phyloP scores from a whole-genome alignment of 306 rosid genomes.

The Pachyrhizus erosus region DNA sequence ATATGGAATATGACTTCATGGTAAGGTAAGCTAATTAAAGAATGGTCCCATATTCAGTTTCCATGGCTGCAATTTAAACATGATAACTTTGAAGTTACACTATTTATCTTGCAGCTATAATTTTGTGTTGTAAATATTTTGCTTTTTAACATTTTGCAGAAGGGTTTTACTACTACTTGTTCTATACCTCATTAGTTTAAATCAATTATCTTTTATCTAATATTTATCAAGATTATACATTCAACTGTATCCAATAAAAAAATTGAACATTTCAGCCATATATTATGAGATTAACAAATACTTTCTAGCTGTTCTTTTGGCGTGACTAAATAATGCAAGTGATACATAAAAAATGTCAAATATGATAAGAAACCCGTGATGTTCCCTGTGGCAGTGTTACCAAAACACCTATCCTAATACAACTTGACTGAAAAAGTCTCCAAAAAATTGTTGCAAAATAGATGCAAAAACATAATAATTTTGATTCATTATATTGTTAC shows the following conservation, averaged over 20 bases:
- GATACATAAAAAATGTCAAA: constrained; percentile 11
- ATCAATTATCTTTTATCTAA: not conserved
- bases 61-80: constrained; percentile 2
- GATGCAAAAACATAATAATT: constrained; percentile 15
- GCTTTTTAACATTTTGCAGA: constrained; percentile 1
- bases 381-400: constrained; percentile 15
- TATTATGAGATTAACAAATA: constrained; percentile 25
- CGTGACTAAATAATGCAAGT: constrained; percentile 17
- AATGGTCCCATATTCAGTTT: constrained; percentile 16
- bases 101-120: constrained; percentile 32
- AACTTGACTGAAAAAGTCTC: constrained; percentile 33
- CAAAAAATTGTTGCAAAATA: constrained; percentile 19
- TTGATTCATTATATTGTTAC: constrained; percentile 50
- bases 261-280: not conserved
- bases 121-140: not conserved
- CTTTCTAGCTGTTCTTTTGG: not conserved
- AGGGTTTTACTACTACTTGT: constrained; percentile 26
- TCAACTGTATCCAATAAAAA: constrained; percentile 11
- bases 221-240: constrained; percentile 19
- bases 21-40: constrained; percentile 6
- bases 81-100: constrained; percentile 7
- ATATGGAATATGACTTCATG: constrained; percentile 21
- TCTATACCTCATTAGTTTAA: not conserved
- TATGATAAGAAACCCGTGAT: constrained; percentile 8
- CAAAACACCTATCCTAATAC: constrained; percentile 39